phyloP scores from a whole-genome alignment of 805 yeast genomes.

The Yamadazyma olivae region DNA sequence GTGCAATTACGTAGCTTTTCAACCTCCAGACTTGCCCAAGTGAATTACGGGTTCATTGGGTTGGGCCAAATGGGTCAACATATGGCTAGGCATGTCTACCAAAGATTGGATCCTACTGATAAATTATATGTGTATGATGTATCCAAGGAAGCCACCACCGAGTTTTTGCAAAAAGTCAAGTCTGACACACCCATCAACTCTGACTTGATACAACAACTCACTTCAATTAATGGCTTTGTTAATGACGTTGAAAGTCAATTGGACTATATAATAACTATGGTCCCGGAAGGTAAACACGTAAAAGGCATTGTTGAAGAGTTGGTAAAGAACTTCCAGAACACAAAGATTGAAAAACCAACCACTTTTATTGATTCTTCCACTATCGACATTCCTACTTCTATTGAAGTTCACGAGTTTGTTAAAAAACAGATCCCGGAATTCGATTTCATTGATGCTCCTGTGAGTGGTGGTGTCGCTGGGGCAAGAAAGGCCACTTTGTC shows the following conservation, averaged over 20 bases:
- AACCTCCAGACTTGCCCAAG: conserved; percentile 1
- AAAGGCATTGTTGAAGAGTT: conserved; percentile 37
- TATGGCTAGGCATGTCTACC: conserved; percentile 50
- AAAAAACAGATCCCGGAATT: conserved; percentile 27
- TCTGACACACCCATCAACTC: conserved; percentile 20
- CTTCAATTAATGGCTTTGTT: conserved; percentile 23
- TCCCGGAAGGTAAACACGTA: conserved; percentile 54
- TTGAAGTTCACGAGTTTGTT: conserved; percentile 34
- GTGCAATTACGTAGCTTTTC: conserved; percentile 1
- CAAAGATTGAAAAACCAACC: conserved; percentile 9
- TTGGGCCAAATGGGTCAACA: conserved; percentile 56
- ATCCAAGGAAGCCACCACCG: conserved; percentile 22
- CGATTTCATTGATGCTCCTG: conserved; percentile 54
- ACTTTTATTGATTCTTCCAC: conserved; percentile 51
- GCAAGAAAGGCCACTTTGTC: conserved; percentile 50
- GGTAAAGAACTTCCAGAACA: conserved; percentile 24
- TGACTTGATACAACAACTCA: conserved; percentile 11
- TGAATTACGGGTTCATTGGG: conserved; percentile 51
- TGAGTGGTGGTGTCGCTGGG: conserved; percentile 54
- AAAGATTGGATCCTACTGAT: conserved; percentile 35
- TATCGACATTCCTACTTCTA: conserved; percentile 48
- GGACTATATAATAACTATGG: conserved; percentile 49
- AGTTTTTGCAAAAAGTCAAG: conserved; percentile 22
- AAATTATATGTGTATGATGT: conserved; percentile 44
- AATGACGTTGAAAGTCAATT: conserved; percentile 28